phyloP scores from a whole-genome alignment of 164 flowering plant species.

The Vitis cinerea region DNA sequence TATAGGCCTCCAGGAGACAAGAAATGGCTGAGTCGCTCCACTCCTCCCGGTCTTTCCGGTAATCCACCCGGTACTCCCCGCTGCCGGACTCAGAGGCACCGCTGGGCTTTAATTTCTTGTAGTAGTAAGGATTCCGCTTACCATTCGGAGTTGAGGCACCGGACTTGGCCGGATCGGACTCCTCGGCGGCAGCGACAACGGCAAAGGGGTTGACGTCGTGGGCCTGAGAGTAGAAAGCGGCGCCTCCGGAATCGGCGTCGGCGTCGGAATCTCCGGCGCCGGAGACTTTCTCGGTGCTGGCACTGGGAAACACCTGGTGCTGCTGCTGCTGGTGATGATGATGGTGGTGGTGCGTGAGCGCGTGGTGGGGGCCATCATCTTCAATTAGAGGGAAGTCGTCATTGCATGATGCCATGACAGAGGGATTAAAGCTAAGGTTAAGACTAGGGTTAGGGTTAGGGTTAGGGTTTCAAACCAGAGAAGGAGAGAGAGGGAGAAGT shows the following conservation, averaged over 20 bases:
- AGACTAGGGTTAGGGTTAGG: conserved; percentile 17
- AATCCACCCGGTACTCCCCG: conserved; percentile 32
- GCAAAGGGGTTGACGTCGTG: conserved; percentile 31
- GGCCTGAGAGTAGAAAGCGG: conserved; percentile 33
- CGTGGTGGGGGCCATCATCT: conserved; percentile 28
- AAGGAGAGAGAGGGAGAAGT: too few species aligned
- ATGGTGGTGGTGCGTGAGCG: too few species aligned
- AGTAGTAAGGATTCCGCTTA: conserved; percentile 40
- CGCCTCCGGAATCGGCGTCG: conserved; percentile 29
- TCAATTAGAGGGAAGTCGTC: conserved; percentile 63
- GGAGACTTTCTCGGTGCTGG: conserved; percentile 21
- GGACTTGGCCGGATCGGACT: conserved; percentile 30
- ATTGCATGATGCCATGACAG: conserved; percentile 57
- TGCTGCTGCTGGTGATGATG: conserved; percentile 12
- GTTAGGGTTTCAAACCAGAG: conserved; percentile 22
- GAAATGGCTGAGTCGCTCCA: conserved; percentile 72
- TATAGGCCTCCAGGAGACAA: conserved; percentile 61
- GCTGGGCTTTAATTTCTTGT: conserved; percentile 32
- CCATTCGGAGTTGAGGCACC: conserved; percentile 22
- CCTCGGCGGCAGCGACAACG: conserved; percentile 33
- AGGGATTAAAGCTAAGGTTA: neutral
- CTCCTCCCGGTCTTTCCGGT: conserved; percentile 73
- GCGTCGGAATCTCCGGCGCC: conserved; percentile 23
- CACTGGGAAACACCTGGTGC: conserved; percentile 23
- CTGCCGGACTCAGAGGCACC: conserved; percentile 12